Evolutionary conservation across 202 grass and related monocot species (phyloP).

Genomic region (Elaeis oleifera): DNA sequence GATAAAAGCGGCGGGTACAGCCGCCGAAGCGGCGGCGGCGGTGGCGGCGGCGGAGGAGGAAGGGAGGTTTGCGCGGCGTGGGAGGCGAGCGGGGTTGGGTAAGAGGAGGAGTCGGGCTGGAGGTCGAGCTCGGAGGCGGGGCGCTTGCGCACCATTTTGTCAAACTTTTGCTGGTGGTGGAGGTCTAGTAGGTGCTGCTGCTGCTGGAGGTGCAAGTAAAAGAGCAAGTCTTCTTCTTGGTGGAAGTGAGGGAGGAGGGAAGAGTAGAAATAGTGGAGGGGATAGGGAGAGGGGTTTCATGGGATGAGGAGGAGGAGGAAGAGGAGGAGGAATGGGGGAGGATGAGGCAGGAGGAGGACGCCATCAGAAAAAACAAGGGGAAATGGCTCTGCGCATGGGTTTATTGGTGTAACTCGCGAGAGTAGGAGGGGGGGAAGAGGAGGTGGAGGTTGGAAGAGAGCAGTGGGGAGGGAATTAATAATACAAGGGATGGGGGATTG

Average conservation of each 20-base stretch:
- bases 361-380: conserved; percentile 87
- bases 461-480: conserved; percentile 22
- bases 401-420: background rate
- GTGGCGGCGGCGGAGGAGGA: background rate
- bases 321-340: conserved; percentile 10
- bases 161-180: background rate
- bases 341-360: conserved; percentile 72
- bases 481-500: conserved; percentile 23
- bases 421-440: conserved; percentile 2
- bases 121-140: conserved; percentile 56
- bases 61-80: conserved; percentile 27
- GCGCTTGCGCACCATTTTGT: conserved; percentile 81
- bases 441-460: conserved; percentile 27
- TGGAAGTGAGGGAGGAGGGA: conserved; percentile 17
- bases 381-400: conserved; percentile 52
- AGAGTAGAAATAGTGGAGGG: conserved; percentile 17
- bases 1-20: conserved; percentile 5
- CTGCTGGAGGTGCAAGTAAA: conserved; percentile 35
- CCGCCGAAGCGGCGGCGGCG: conserved; percentile 20
- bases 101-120: conserved; percentile 5
- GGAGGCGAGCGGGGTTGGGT: conserved; percentile 12
- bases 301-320: conserved; percentile 3
- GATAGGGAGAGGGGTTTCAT: background rate
- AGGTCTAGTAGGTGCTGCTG: conserved; percentile 27
- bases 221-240: conserved; percentile 25